A percentile compares a stretch with the other conserved stretches of the same genome.
These are phyloP conservation scores for Byssothecium circinans DNA, from an alignment of 2,329 filamentous ascomycete species.

Conservation along the genomic window DNA sequence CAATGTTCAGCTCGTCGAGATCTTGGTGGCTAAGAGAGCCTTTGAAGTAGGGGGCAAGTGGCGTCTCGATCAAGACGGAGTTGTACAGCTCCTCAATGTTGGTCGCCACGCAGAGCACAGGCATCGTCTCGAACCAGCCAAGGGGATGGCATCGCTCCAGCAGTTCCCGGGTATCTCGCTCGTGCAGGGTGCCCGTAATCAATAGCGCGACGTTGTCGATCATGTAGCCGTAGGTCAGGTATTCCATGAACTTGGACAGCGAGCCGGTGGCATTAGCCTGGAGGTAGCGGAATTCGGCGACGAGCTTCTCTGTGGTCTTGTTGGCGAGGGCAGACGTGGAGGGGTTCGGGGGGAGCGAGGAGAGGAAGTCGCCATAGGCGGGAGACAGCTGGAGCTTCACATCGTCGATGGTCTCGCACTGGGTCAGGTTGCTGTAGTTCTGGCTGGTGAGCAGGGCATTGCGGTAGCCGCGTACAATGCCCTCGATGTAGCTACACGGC, in stretches of 20 bases:
- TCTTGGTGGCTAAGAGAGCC: slow-evolving; percentile 94
- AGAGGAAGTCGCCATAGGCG: slow-evolving; percentile 95
- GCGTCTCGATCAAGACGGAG: slow-evolving; percentile 94
- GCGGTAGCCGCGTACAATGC: slow-evolving; percentile 94
- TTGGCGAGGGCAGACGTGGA: slow-evolving; percentile 92
- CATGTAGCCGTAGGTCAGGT: slow-evolving; percentile 99
- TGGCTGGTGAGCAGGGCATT: slow-evolving; percentile 86
- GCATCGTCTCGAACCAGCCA: slow-evolving; percentile 99
- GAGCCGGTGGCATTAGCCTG: slow-evolving; percentile 91
- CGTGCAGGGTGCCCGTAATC: slow-evolving; percentile 96
- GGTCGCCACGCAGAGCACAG: slow-evolving; percentile 93
- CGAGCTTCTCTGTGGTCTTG: slow-evolving; percentile 97
- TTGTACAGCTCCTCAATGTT: slow-evolving; percentile 99
- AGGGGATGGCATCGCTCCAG: slow-evolving; percentile 94
- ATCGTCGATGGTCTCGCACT: slow-evolving; percentile 98
- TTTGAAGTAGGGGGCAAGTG: slow-evolving; percentile 95
- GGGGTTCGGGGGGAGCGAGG: slow-evolving; percentile 89
- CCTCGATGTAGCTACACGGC: slow-evolving; percentile 80
- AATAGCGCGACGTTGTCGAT: slow-evolving; percentile 98
- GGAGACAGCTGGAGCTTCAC: slow-evolving; percentile 96
- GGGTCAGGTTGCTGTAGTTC: slow-evolving; percentile 93
- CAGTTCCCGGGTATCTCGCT: slow-evolving; percentile 93
- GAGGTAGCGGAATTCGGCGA: slow-evolving; percentile 95
- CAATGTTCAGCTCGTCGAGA: slow-evolving; percentile 97
- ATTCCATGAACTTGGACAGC: slow-evolving; percentile 94